Evolutionary conservation across 192 early-diverging fungal genomes (phyloP), one percentile per base, ranked within the genome.

Genomic region (Mortierella alpina): DNA sequence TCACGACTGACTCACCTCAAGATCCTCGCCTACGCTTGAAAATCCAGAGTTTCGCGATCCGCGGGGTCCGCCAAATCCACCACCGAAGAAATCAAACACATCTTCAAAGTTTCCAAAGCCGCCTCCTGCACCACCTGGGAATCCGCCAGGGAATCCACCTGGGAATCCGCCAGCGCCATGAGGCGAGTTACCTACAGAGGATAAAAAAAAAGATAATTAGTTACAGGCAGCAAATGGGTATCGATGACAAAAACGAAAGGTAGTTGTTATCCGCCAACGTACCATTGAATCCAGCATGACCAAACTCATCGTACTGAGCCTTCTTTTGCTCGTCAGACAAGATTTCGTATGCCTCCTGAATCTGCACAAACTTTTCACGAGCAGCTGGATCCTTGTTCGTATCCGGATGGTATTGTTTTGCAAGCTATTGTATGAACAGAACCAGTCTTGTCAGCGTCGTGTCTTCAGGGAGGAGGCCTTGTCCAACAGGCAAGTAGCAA

Each of bases 301-400:
- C 98, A 84, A 94, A 96, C 85, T 94, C 91, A 85, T 99, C 97
- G 65, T 97, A 99, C 47, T 93, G 88, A 5, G 92, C 88, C 56
- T 95, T 91, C 84, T 99, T 99, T 71, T 89, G 79, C 54, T 95
- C 96, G 66, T 99, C 97, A 0, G 94, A 95, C 6, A 99, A 84
- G 64, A 97, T 94, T 87, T 98, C 96, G 76, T 99, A 99, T 0
- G 98, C 97, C 72, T 97, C 93, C 76, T 99, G 97, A 72, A 99
- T 94, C 84, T 99, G 95, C 11, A 98, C 86, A 86, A 99, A 99
- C 86, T 95, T 96, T 81, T 99, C 98, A 67, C 96, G 95, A 41
- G 98, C 95, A 9, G 86, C 88, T 44, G 91, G 84, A 44, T 93
- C 94, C 75, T 98, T 98, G 91, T 97, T 98, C 17, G 98, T 97